A percentile compares a stretch with the other conserved stretches of the same genome.
These are phyloP conservation scores for Aurantiochytrium sp. DNA, from an alignment of 108 stramenopile species.

Conservation along the genomic window DNA sequence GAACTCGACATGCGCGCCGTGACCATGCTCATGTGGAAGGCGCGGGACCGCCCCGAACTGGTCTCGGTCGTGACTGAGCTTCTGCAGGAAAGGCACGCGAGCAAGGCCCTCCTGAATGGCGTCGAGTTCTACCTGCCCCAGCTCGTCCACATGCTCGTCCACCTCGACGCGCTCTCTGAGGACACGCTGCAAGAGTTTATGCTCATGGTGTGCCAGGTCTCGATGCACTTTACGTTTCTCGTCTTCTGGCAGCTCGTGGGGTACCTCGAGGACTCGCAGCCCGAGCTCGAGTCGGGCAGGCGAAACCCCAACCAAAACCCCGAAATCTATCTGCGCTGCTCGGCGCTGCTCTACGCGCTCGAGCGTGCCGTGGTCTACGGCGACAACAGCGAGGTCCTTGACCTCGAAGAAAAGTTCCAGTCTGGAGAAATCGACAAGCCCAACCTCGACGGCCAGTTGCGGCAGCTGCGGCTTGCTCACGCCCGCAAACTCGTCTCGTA, in stretches of 20 bases:
- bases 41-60: slow-evolving; percentile 80
- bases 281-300: slow-evolving; percentile 75
- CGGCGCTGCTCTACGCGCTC: slow-evolving; percentile 80
- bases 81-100: slow-evolving; percentile 46
- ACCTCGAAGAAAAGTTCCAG: slow-evolving; percentile 80
- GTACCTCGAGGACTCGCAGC: slow-evolving; percentile 94
- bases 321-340: slow-evolving; percentile 79
- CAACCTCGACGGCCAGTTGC: slow-evolving; percentile 76
- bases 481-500: slow-evolving; percentile 39
- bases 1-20: slow-evolving; percentile 36
- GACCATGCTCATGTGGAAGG: slow-evolving; percentile 89
- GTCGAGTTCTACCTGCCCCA: slow-evolving; percentile 98
- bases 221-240: slow-evolving; percentile 91
- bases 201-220: slow-evolving; percentile 88
- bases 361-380: slow-evolving; percentile 89
- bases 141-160: slow-evolving; percentile 98
- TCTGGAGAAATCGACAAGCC: slow-evolving; percentile 74
- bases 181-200: slow-evolving; percentile 88
- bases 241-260: slow-evolving; percentile 95
- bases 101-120: slow-evolving; percentile 84
- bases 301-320: slow-evolving; percentile 76
- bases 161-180: slow-evolving; percentile 89
- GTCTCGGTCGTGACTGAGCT: slow-evolving; percentile 85
- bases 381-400: slow-evolving; percentile 61
- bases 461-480: slow-evolving; percentile 33